phyloP scores from a whole-genome alignment of 2,329 filamentous ascomycete genomes.

The Xylaria arbuscula region DNA sequence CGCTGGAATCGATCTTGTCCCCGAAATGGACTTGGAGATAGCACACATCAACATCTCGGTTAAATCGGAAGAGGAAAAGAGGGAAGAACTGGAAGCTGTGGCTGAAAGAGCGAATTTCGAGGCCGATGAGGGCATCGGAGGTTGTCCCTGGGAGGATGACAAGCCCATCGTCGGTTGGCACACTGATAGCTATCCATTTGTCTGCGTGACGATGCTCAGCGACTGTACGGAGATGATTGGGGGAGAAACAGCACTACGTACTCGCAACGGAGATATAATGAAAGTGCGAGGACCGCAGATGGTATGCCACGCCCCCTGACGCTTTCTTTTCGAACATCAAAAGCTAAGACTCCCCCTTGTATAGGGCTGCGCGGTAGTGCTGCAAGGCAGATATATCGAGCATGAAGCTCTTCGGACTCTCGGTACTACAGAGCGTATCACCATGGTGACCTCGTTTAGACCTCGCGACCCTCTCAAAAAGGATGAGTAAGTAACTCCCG shows the following conservation, averaged over 20 bases:
- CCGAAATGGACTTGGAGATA: constrained; percentile 66
- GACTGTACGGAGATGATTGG: constrained; percentile 72
- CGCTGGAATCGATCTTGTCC: constrained; percentile 65
- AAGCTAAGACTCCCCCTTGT: constrained; percentile 5
- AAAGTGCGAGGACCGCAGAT: constrained; percentile 70
- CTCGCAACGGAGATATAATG: constrained; percentile 62
- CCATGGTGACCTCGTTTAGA: constrained; percentile 73
- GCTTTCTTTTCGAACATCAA: constrained; percentile 3
- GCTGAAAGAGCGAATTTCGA: constrained; percentile 49
- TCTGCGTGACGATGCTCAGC: constrained; percentile 76
- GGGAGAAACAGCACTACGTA: constrained; percentile 71
- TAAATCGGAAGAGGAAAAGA: constrained; percentile 60
- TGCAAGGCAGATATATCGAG: constrained; percentile 75
- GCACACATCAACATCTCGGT: constrained; percentile 66
- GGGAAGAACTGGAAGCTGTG: constrained; percentile 55
- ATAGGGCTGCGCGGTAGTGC: constrained; percentile 70
- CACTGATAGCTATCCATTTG: constrained; percentile 73
- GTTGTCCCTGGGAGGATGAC: constrained; percentile 57
- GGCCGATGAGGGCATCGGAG: constrained; percentile 47
- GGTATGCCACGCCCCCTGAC: constrained; percentile 55
- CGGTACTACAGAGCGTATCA: constrained; percentile 70
- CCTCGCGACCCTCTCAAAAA: constrained; percentile 64
- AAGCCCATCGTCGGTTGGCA: constrained; percentile 72
- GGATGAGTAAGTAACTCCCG: constrained; percentile 60
- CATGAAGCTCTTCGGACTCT: constrained; percentile 71